Base-by-base conservation (phyloP, 2,329 filamentous ascomycete genomes). In the Trichoderma asperellum region DNA sequence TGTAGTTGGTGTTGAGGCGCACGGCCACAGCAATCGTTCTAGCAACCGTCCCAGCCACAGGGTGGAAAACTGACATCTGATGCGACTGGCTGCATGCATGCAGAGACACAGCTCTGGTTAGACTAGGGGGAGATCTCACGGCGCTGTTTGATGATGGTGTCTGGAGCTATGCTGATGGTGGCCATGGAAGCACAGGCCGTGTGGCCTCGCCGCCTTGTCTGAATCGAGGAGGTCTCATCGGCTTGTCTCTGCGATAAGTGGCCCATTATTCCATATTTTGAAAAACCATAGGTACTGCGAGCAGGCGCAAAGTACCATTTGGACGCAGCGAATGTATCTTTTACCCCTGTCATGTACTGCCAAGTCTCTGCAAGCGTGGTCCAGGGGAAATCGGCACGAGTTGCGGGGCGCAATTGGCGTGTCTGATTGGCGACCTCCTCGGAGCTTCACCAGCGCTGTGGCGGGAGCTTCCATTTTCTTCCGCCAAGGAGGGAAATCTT, bases 371-470 rank as follows among this genome's bases (percentile, higher is more conserved):
- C 52, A 58, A 69, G 68, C 47, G 57, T 57, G 61, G 49, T 24
- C 68, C 56, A 69, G 68, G 68, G 68, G 60, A 69, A 69, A 49
- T 70, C 68, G 68, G 68, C 68, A 70, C 63, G 68, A 68, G 56
- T 56, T 70, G 68, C 68, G 68, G 68, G 68, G 68, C 68, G 27
- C 67, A 71, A 71, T 71, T 71, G 70, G 67, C 43, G 43, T 56
- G 16, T 35, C 7, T 71, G 66, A 71, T 71, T 71, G 70, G 70
- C 49, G 56, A 65, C 10, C 12, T 11, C 27, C 21, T 49, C 55
- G 57, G 68, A 70, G 68, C 68, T 69, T 49, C 37, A 5, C 24
- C 61, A 55, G 56, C 61, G 47, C 21, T 35, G 67, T 63, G 67
- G 59, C 67, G 68, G 63, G 63, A 64, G 37, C 53, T 65, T 70